A percentile compares a stretch with the other conserved stretches of the same genome.
Evolutionary conservation across 2,329 filamentous ascomycete species (phyloP).

Genomic region (Nemania serpens): DNA sequence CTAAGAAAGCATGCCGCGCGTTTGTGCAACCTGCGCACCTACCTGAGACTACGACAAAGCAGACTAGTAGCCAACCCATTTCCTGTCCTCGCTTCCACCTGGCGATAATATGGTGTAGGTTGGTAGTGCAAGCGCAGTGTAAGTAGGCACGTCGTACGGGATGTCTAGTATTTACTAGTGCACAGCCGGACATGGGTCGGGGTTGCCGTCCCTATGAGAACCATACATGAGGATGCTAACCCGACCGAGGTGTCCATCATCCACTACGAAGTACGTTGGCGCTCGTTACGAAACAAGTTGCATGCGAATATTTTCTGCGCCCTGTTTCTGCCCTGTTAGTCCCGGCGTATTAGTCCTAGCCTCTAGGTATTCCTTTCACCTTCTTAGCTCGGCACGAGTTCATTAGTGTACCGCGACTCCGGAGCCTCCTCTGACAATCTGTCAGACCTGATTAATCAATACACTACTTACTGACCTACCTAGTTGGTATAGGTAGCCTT

Average conservation of each 20-base stretch:
- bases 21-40: slow-evolving; percentile 9
- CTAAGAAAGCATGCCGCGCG: not conserved
- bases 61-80: no score
- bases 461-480: no score
- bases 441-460: not conserved
- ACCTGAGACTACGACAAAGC: no score
- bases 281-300: not conserved
- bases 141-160: not conserved
- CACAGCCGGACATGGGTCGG: not conserved
- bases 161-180: not conserved
- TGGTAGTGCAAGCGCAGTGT: no score
- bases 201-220: slow-evolving; percentile 1
- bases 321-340: not conserved
- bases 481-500: no score
- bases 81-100: no score
- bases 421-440: not conserved
- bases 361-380: not conserved
- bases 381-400: not conserved
- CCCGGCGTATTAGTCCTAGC: no score
- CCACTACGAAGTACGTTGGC: no score
- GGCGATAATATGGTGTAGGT: not conserved
- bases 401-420: slow-evolving; percentile 2
- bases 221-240: no score
- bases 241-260: no score
- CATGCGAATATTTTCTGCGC: not conserved